Conservation (phyloP, 192 early-diverging fungal genomes). For the Coemansia sp. region DNA sequence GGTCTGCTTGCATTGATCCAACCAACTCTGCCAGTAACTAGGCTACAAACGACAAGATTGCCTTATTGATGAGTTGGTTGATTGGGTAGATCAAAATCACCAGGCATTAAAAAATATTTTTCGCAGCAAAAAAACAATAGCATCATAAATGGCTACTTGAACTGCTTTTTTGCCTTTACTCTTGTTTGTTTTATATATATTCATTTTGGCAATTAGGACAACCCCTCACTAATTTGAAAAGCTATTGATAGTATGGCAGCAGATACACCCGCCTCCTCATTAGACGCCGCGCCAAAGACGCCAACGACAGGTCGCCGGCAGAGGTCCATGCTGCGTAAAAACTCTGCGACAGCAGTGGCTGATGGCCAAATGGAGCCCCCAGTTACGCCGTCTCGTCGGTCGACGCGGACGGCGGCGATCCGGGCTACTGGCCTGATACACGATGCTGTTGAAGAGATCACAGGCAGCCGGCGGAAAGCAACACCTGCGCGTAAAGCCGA, state of each 20-base stretch:
- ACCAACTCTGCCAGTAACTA: no score
- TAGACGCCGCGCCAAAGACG: constrained; percentile 9
- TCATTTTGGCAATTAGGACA: not conserved
- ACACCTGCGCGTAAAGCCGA: constrained; percentile 9
- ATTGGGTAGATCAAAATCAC: not conserved
- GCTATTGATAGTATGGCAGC: not conserved
- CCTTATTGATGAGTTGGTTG: not conserved
- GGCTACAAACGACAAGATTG: no score
- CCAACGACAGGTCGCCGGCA: constrained; percentile 20
- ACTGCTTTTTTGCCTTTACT: not conserved
- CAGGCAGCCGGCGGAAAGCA: constrained; percentile 13
- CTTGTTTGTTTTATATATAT: not conserved
- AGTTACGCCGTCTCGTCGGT: constrained; percentile 33
- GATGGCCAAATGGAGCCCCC: constrained; percentile 10
- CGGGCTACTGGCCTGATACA: constrained; percentile 28
- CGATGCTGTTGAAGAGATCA: constrained; percentile 11
- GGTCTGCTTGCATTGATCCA: no score
- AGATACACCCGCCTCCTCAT: not conserved
- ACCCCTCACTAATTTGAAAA: not conserved
- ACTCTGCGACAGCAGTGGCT: not conserved
- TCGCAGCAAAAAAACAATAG: not conserved
- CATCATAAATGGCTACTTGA: not conserved
- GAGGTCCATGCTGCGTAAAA: constrained; percentile 12
- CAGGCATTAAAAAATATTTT: not conserved
- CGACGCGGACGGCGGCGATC: constrained; percentile 29